Conservation (phyloP, 2,329 filamentous ascomycete species). For the Cryphonectria carpinicola region DNA sequence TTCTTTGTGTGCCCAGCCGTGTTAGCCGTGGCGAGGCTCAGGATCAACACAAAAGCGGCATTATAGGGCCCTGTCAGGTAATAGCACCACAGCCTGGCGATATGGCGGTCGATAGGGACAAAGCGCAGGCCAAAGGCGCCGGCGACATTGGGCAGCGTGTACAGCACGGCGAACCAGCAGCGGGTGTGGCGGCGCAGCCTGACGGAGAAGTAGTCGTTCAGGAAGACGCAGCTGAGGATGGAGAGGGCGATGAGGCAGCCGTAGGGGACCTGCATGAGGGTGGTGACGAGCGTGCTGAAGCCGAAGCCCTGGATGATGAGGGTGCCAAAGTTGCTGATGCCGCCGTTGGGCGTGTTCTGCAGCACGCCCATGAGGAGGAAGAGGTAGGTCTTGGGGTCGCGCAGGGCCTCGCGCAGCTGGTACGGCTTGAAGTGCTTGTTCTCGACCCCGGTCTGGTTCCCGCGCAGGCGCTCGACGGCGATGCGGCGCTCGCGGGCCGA, state of each 20-base stretch:
- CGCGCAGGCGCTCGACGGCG: conserved; percentile 38
- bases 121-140: conserved; percentile 58
- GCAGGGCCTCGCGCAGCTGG: conserved; percentile 40
- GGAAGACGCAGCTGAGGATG: conserved; percentile 34
- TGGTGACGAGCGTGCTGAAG: conserved; percentile 51
- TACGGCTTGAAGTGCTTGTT: conserved; percentile 36
- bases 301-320: conserved; percentile 58
- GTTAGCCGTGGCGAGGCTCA: conserved; percentile 36
- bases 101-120: conserved; percentile 46
- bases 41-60: conserved; percentile 55
- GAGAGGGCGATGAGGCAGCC: conserved; percentile 36
- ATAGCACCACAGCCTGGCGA: conserved; percentile 56
- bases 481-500: conserved; percentile 35
- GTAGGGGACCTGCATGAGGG: conserved; percentile 35
- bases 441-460: conserved; percentile 42
- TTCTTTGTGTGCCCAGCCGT: conserved; percentile 35
- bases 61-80: conserved; percentile 60
- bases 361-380: conserved; percentile 32
- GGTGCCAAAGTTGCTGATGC: conserved; percentile 47
- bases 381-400: conserved; percentile 38
- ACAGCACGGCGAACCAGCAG: conserved; percentile 48
- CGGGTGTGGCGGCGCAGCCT: conserved; percentile 33
- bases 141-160: conserved; percentile 55
- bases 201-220: conserved; percentile 31
- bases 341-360: conserved; percentile 35